Evolutionary conservation across 805 yeast genomes (phyloP), one percentile per base, ranked within the genome.

Genomic region (Tetrapisispora namnaoensis): DNA sequence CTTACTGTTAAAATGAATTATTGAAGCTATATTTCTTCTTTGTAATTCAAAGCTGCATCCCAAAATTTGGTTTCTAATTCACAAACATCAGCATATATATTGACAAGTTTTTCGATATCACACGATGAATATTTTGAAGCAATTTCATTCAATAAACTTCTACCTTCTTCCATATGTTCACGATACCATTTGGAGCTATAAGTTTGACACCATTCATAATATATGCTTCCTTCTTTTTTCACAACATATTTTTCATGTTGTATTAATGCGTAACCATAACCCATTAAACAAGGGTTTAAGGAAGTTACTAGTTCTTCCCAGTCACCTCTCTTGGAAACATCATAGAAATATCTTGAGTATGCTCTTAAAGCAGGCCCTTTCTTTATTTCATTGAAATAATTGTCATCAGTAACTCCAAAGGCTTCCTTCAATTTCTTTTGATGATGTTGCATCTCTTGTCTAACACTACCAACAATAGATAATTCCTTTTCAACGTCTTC

Each of bases 251-350:
- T 60, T 5, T 69, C 68, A 21, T 63, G 55, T 6, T 59, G 54
- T 2, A 50, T 39, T 0, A 78, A 77, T 1, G 89, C 88, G 44
- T 75, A 71, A 35, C 75, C 76, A 60, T 83, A 83, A 1, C 95
- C 95, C 60, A 80, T 75, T 44, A 84, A 65, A 62, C 95, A 86
- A 1, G 95, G 93, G 8, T 87, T 76, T 47, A 84, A 63, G 0
- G 91, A 86, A 8, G 82, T 75, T 50, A 79, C 78, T 46, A 83
- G 74, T 42, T 80, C 85, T 30, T 81, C 61, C 77, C 82, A 82
- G 59, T 82, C 82, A 27, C 76, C 74, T 38, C 66, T 67, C 22
- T 70, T 65, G 4, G 82, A 82, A 6, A 82, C 65, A 20, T 76
- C 72, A 38, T 73, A 57, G 50, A 86, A 68, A 53, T 79, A 84